Evolutionary conservation across 345 rosid genomes (phyloP).

Genomic region (Citropsis articulata): DNA sequence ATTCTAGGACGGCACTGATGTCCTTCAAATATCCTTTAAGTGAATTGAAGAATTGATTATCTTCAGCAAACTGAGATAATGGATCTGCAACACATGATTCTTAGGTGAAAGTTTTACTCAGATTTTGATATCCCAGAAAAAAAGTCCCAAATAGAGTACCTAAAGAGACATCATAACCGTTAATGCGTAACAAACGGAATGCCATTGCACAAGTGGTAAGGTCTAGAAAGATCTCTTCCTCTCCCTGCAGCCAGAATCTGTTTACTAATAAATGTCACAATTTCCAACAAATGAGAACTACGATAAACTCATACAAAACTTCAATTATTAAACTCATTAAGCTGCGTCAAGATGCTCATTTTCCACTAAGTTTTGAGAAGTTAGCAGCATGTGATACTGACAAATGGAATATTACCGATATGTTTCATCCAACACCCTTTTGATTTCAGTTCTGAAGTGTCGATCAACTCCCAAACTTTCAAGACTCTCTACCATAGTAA

Average conservation of each 20-base stretch:
- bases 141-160: conserved; percentile 36
- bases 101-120: background rate
- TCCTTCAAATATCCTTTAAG: conserved; percentile 58
- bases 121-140: background rate
- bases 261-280: conserved; percentile 24
- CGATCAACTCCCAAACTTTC: conserved; percentile 67
- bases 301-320: background rate
- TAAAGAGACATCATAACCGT: conserved; percentile 70
- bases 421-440: conserved; percentile 45
- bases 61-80: conserved; percentile 46
- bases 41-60: conserved; percentile 48
- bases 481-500: conserved; percentile 54
- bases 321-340: background rate
- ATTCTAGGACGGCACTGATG: conserved; percentile 51
- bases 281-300: background rate
- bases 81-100: conserved; percentile 43
- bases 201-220: conserved; percentile 65
- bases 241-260: conserved; percentile 77
- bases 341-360: background rate
- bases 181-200: conserved; percentile 58
- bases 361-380: background rate
- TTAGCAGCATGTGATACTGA: background rate
- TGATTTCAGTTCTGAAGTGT: conserved; percentile 61
- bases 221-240: conserved; percentile 66
- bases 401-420: conserved; percentile 46